Evolutionary conservation across 306 rosid species (phyloP), one percentile per base, ranked within the genome.

Genomic region (Macrotyloma uniflorum): DNA sequence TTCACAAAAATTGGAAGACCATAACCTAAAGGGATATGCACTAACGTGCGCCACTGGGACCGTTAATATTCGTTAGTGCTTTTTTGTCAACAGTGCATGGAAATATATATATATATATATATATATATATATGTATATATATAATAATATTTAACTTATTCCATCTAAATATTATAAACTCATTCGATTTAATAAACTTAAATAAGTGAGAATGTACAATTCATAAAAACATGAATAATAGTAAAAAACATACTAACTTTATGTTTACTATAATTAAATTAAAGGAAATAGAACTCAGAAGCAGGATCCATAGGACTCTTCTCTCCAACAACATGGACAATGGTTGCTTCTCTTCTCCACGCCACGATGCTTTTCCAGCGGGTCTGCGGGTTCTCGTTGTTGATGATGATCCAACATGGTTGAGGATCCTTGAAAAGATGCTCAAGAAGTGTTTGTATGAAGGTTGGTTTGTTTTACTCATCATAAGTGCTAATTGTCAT

Each of bases 321-420:
- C 72, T 80, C 79, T 64, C 78, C 32, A 62, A 61, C 51, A 67
- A 54, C 46, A 93, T 93, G 98, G 94, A 84, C 28, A 91, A 68
- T 78, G 90, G 92, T 80, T 88, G 92, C 70, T 91, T 88, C 69
- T 76, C 90, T 79, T 89, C 90, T 59, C 76, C 92, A 19, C 80
- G 93, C 42, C 84, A 66, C 8, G 98, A 88, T 23, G 79, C 82
- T n/a, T 93, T 93, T 79, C 98, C 98, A 24, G 90, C 89, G 6
- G 98, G 98, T 24, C 89, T 91, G 59, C 89, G 98, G 43, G 98
- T 93, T 83, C 97, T 93, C 3, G 93, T 93, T 42, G 97, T 93
- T 70, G 98, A 93, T 46, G 97, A 91, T 62, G 98, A 93, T 57
- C 91, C 87, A 23, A 93, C 98, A 10, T 93, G 97, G 97, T 83